These are phyloP conservation scores for Coemansia sp. DNA, from an alignment of 192 early-diverging fungal genomes.

Conservation along the genomic window DNA sequence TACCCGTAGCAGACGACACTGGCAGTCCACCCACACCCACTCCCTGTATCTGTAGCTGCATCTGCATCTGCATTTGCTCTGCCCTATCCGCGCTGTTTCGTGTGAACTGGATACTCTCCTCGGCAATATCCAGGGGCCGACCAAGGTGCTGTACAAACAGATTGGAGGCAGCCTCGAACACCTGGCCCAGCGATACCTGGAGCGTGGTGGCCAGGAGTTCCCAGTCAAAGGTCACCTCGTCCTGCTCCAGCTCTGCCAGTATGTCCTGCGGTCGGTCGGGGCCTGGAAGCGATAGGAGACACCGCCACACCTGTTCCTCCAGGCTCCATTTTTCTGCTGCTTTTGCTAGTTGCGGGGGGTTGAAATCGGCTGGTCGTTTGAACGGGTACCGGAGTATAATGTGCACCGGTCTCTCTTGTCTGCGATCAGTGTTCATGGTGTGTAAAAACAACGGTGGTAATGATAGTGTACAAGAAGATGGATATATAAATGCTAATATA, in stretches of 20 bases:
- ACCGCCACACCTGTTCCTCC: constrained; percentile 51
- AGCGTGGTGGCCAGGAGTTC: constrained; percentile 36
- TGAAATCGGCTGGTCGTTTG: constrained; percentile 26
- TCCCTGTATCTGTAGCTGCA: neutral
- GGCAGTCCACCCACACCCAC: too few relatives aligned
- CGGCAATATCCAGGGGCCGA: constrained; percentile 18
- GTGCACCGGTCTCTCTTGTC: constrained; percentile 22
- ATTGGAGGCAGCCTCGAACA: constrained; percentile 39
- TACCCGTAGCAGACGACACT: neutral
- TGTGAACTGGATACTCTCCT: constrained; percentile 26
- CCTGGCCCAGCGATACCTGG: constrained; percentile 23
- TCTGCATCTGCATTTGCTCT: neutral
- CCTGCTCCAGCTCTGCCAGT: constrained; percentile 48
- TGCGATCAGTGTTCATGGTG: neutral
- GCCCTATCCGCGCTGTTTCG: neutral
- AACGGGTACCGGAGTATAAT: constrained; percentile 49
- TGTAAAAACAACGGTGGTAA: neutral
- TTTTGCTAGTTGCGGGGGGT: constrained; percentile 2
- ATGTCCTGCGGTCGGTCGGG: constrained; percentile 38
- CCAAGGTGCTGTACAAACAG: constrained; percentile 42
- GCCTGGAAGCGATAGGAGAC: constrained; percentile 27
- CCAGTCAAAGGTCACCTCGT: constrained; percentile 56
- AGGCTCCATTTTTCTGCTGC: neutral
- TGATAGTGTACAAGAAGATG: too few relatives aligned
- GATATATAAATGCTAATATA: too few relatives aligned